Evolutionary conservation across 2,329 filamentous ascomycete genomes (phyloP).

Genomic region (Calonectria honghensis): DNA sequence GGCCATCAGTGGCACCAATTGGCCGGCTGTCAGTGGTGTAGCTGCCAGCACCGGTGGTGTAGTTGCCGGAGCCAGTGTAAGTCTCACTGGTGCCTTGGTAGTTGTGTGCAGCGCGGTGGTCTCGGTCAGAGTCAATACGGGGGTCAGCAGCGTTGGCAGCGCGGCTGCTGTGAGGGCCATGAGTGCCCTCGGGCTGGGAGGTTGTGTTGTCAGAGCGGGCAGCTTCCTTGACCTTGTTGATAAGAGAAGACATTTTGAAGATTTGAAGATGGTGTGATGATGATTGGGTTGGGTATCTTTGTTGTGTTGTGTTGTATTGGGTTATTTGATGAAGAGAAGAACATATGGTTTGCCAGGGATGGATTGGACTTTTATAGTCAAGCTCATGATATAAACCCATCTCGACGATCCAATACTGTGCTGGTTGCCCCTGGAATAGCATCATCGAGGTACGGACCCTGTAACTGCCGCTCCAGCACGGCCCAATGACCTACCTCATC

Average conservation of each 20-base stretch:
- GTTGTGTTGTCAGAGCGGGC: constrained; percentile 65
- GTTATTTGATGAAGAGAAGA: constrained; percentile 44
- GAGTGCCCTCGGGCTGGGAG: constrained; percentile 49
- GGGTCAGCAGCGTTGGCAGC: constrained; percentile 69
- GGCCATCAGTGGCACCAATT: constrained; percentile 44
- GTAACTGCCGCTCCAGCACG: constrained; percentile 13
- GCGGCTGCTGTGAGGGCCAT: constrained; percentile 46
- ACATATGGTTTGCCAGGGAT: neutral
- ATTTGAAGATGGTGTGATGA: constrained; percentile 51
- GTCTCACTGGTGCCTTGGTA: constrained; percentile 29
- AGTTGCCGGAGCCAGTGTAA: constrained; percentile 61
- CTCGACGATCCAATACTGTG: neutral
- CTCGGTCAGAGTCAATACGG: constrained; percentile 70
- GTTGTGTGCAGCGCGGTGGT: constrained; percentile 59
- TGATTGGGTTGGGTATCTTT: constrained; percentile 25
- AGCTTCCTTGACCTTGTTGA: constrained; percentile 77
- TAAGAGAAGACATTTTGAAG: constrained; percentile 72
- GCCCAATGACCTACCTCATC: constrained; percentile 47
- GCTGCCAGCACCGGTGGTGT: constrained; percentile 50
- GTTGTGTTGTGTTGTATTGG: constrained; percentile 11
- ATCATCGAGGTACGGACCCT: constrained; percentile 13
- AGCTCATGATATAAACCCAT: neutral
- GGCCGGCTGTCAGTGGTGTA: constrained; percentile 16
- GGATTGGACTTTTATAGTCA: constrained; percentile 51
- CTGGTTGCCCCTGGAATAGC: neutral